These are phyloP conservation scores for Ajuga chamaepitys DNA, from an alignment of 257 asterid species.

Conservation along the genomic window DNA sequence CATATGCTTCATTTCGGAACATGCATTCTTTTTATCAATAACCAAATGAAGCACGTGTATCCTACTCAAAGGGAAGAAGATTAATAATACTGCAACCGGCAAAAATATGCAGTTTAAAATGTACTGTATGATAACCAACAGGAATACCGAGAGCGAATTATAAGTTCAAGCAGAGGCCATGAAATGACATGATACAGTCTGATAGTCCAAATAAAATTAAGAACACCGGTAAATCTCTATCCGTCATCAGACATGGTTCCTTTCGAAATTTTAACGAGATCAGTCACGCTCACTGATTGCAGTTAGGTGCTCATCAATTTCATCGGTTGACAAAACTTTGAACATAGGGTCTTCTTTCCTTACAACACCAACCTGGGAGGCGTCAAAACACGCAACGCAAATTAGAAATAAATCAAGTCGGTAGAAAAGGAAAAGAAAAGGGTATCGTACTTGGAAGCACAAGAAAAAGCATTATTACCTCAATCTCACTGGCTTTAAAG, in stretches of 20 bases:
- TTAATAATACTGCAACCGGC: no score
- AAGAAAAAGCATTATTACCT: slow-evolving; percentile 41
- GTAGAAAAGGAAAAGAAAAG: neutral
- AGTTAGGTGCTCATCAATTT: slow-evolving; percentile 89
- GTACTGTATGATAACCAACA: no score
- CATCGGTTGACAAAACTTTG: slow-evolving; percentile 77
- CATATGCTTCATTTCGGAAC: no score
- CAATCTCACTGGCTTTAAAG: slow-evolving; percentile 96
- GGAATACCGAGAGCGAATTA: no score
- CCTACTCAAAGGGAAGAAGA: no score
- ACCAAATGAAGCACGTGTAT: no score
- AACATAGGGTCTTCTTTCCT: slow-evolving; percentile 61
- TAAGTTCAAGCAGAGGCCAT: no score
- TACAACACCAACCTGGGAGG: slow-evolving; percentile 85
- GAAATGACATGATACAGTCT: no score
- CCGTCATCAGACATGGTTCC: neutral
- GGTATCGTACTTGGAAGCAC: neutral
- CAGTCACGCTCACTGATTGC: slow-evolving; percentile 97
- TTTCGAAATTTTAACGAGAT: slow-evolving; percentile 1
- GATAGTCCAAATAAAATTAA: neutral
- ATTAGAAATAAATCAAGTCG: neutral
- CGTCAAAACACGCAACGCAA: neutral
- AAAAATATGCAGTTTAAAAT: no score
- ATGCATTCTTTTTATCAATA: no score
- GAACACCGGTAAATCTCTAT: no score